These are phyloP conservation scores for Cotoneaster glaucophyllus DNA, from an alignment of 306 rosid species.

Conservation along the genomic window DNA sequence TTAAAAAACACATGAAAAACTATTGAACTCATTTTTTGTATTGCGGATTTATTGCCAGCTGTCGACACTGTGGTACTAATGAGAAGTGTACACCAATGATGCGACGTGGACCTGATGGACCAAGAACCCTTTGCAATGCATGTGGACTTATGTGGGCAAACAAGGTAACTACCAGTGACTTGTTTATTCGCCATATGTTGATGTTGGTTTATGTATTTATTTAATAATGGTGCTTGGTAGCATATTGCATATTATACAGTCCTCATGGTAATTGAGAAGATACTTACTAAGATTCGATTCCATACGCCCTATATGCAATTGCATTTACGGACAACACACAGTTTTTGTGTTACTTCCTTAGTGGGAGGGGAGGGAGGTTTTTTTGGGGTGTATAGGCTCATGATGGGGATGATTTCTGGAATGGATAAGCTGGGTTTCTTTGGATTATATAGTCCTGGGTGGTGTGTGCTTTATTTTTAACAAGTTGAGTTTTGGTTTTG, in stretches of 20 bases:
- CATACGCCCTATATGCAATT: background rate
- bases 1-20: background rate
- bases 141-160: constrained; percentile 92
- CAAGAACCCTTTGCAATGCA: constrained; percentile 79
- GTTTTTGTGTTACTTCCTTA: background rate
- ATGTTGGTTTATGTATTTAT: background rate
- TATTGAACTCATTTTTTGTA: constrained; percentile 2
- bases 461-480: too few species aligned
- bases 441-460: too few species aligned
- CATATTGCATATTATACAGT: background rate
- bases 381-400: too few species aligned
- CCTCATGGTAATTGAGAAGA: background rate
- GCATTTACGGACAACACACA: background rate
- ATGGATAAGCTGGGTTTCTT: too few species aligned
- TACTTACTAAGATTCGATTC: background rate
- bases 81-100: constrained; percentile 74
- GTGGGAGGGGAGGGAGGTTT: background rate
- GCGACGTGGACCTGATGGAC: constrained; percentile 86
- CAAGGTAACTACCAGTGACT: constrained; percentile 41
- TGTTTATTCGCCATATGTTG: background rate
- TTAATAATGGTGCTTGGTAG: background rate
- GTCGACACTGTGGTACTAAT: constrained; percentile 68
- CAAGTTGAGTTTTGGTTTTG: too few species aligned
- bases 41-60: constrained; percentile 32
- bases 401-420: too few species aligned